Evolutionary conservation across 352 stramenopile species (phyloP).

Genomic region (Pythium dissimile): DNA sequence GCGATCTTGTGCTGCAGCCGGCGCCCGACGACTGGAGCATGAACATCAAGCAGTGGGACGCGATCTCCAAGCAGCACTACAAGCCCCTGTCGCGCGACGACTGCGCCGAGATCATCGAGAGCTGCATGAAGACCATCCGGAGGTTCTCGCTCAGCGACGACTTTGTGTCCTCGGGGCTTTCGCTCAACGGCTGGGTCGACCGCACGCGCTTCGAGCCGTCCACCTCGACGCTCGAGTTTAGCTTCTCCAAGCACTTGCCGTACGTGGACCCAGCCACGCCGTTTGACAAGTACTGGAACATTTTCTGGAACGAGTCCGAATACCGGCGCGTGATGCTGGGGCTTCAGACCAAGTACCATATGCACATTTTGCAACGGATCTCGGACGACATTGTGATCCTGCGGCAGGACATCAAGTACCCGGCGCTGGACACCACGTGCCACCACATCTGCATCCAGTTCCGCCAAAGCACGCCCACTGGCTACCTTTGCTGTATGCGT

Average conservation of each 20-base stretch:
- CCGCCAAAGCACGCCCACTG: conserved; percentile 1
- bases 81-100: background rate
- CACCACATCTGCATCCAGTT: conserved; percentile 22
- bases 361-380: conserved; percentile 20
- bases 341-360: conserved; percentile 16
- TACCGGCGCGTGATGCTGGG: conserved; percentile 19
- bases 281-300: conserved; percentile 19
- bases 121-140: conserved; percentile 23
- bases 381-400: conserved; percentile 24
- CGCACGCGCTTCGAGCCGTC: conserved; percentile 15
- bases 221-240: conserved; percentile 18
- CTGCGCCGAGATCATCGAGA: conserved; percentile 10
- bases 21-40: conserved; percentile 12
- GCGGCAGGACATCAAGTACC: conserved; percentile 26
- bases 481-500: conserved; percentile 16
- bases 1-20: conserved; percentile 10
- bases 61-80: conserved; percentile 13
- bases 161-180: conserved; percentile 13
- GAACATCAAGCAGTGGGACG: conserved; percentile 20
- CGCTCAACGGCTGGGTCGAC: conserved; percentile 20
- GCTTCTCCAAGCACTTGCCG: conserved; percentile 17
- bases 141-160: conserved; percentile 18
- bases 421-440: conserved; percentile 10
- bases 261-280: conserved; percentile 8
- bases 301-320: conserved; percentile 18